A percentile compares a stretch with the other conserved stretches of the same genome.
Evolutionary conservation across 495 filamentous ascomycete genomes (phyloP).

Genomic region (Penicillium samsonianum): DNA sequence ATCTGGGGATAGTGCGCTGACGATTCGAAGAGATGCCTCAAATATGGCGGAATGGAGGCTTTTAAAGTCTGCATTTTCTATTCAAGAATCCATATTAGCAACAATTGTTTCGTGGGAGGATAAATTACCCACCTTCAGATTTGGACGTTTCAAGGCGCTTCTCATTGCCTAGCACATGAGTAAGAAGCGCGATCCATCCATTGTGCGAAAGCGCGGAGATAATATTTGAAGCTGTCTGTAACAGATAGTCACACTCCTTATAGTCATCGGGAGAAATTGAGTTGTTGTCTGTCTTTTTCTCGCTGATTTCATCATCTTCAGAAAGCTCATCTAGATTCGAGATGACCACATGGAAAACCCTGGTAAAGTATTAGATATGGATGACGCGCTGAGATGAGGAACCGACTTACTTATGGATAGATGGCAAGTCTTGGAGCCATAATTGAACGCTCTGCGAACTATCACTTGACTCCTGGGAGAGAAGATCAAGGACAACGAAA

Average conservation of each 20-base stretch:
- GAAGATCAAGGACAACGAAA: conserved; percentile 77
- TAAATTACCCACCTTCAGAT: conserved; percentile 35
- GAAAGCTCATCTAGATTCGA: conserved; percentile 42
- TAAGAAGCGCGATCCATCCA: conserved; percentile 45
- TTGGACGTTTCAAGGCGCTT: conserved; percentile 30
- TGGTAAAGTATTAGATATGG: conserved; percentile 27
- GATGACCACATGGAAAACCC: conserved; percentile 44
- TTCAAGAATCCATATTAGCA: conserved; percentile 11
- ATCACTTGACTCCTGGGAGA: conserved; percentile 72
- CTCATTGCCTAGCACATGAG: conserved; percentile 38
- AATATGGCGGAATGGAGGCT: conserved; percentile 45
- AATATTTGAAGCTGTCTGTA: conserved; percentile 72
- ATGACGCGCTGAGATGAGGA: not conserved
- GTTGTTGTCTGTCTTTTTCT: conserved; percentile 18
- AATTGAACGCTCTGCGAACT: conserved; percentile 71
- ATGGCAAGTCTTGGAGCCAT: conserved; percentile 77
- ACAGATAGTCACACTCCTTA: conserved; percentile 74
- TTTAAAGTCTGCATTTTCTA: conserved; percentile 34
- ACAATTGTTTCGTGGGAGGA: not conserved
- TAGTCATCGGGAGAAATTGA: conserved; percentile 59
- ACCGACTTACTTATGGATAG: conserved; percentile 42
- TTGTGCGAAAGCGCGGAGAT: conserved; percentile 51
- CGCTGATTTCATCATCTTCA: conserved; percentile 24
- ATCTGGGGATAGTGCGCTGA: conserved; percentile 25
- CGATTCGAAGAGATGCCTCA: conserved; percentile 36